Evolutionary conservation across 305 asterid genomes (phyloP), one percentile per base, ranked within the genome.

Genomic region (Coffea humblotiana): DNA sequence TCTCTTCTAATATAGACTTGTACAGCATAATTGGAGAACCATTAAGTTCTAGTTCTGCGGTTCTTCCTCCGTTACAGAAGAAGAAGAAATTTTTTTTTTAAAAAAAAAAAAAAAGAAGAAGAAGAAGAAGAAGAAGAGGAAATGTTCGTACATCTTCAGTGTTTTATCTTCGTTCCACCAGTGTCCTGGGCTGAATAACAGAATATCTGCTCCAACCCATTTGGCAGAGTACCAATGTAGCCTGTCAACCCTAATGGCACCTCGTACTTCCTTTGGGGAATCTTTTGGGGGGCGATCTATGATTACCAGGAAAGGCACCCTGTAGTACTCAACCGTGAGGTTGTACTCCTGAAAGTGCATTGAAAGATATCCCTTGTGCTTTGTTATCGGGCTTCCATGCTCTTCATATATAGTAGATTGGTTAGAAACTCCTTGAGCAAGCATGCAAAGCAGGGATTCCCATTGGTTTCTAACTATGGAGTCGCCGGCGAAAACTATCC

Each of bases 161-260:
- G 99, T 96, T 76, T 96, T 96, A 48, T 92, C 97, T n/a, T 81
- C 84, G 78, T 91, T 94, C 99, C 98, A 96, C 99, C 99, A 96
- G 82, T 94, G 99, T 0, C 99, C 97, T 0, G 93, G 94, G 71
- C 92, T 90, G 85, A 96, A 90, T 2, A 96, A 56, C 40, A 96
- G 86, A 43, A 92, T 74, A 82, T 94, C 88, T 0, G 96, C 97
- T 3, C 93, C 92, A 13, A 87, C 85, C 97, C 97, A 94, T 71
- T 90, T 91, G 0, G 86, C 37, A 3, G 92, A 93, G 69, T 67
- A 88, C 97, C 97, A 88, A 61, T 95, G 98, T 27, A 95, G 83
- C 77, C 79, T 84, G 79, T 95, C 99, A 0, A 95, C 90, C 54
- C 91, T 77, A 58, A 95, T 81, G 18, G 83, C 92, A 25, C 97